Percentiles rank a stretch among this genome's conserved stretches.
Conservation (phyloP, 208 protist species). For the Trypanosomatidae sp. region DNA sequence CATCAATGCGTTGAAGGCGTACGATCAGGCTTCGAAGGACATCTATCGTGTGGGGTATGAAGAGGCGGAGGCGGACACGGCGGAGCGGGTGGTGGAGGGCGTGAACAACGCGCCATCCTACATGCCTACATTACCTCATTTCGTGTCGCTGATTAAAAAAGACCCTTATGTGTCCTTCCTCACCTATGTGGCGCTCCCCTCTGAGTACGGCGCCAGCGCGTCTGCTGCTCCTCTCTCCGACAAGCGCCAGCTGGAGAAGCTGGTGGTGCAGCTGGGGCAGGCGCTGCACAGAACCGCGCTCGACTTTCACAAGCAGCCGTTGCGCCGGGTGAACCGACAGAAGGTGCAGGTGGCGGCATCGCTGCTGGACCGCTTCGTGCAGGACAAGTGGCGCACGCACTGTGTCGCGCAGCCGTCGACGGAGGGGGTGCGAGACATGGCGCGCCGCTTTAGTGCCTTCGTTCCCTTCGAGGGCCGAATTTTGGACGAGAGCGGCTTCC, state of each 20-base stretch:
- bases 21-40: slow-evolving; percentile 57
- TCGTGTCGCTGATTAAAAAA: slow-evolving; percentile 65
- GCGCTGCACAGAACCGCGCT: slow-evolving; percentile 63
- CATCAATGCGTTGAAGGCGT: slow-evolving; percentile 58
- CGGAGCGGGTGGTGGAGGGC: slow-evolving; percentile 33
- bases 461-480: slow-evolving; percentile 65
- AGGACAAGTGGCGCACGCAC: slow-evolving; percentile 25
- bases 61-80: slow-evolving; percentile 27
- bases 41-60: slow-evolving; percentile 72
- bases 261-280: slow-evolving; percentile 52
- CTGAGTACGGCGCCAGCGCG: slow-evolving; percentile 15
- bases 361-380: slow-evolving; percentile 70
- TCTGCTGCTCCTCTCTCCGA: not conserved
- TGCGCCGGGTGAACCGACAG: slow-evolving; percentile 73
- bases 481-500: slow-evolving; percentile 68
- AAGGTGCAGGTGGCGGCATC: slow-evolving; percentile 78
- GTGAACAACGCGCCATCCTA: slow-evolving; percentile 40
- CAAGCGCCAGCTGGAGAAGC: slow-evolving; percentile 49
- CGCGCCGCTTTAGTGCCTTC: slow-evolving; percentile 48
- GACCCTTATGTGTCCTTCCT: slow-evolving; percentile 76
- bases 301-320: slow-evolving; percentile 62
- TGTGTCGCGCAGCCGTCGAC: slow-evolving; percentile 17
- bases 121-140: slow-evolving; percentile 76
- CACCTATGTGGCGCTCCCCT: slow-evolving; percentile 42
- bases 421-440: slow-evolving; percentile 39